phyloP scores from a whole-genome alignment of 352 stramenopile genomes.

The Phytophthora citrophthora region DNA sequence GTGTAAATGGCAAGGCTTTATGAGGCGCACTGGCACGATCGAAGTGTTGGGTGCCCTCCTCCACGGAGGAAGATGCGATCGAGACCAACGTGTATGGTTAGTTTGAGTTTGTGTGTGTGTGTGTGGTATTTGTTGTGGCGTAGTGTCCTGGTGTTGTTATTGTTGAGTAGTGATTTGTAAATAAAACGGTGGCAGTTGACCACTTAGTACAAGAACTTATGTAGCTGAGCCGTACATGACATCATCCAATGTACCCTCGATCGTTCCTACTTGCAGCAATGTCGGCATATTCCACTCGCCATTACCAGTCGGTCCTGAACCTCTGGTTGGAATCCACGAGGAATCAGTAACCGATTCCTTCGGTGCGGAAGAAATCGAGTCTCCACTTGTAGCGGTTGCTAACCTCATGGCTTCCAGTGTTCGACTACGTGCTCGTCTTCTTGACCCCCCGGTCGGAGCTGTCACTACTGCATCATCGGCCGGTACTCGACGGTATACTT shows the following conservation, averaged over 20 bases:
- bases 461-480: constrained; percentile 26
- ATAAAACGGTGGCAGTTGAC: too few relatives aligned
- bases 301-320: constrained; percentile 7
- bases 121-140: constrained; percentile 18
- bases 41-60: constrained; percentile 10
- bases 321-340: constrained; percentile 18
- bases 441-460: constrained; percentile 13
- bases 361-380: constrained; percentile 27
- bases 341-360: constrained; percentile 25
- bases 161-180: background rate
- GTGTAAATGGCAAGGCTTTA: constrained; percentile 12
- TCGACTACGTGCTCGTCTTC: constrained; percentile 36
- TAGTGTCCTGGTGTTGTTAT: constrained; percentile 2
- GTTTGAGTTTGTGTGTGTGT: constrained; percentile 6
- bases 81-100: background rate
- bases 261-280: constrained; percentile 46
- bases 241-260: constrained; percentile 54
- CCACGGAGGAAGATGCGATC: too few relatives aligned
- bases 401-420: constrained; percentile 34
- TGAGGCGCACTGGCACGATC: constrained; percentile 6
- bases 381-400: constrained; percentile 5
- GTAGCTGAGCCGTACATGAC: constrained; percentile 48
- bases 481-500: constrained; percentile 41
- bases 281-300: constrained; percentile 42
- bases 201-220: too few relatives aligned